These are phyloP conservation scores for Raffaelea arxii DNA, from an alignment of 2,329 filamentous ascomycete genomes.

Conservation along the genomic window DNA sequence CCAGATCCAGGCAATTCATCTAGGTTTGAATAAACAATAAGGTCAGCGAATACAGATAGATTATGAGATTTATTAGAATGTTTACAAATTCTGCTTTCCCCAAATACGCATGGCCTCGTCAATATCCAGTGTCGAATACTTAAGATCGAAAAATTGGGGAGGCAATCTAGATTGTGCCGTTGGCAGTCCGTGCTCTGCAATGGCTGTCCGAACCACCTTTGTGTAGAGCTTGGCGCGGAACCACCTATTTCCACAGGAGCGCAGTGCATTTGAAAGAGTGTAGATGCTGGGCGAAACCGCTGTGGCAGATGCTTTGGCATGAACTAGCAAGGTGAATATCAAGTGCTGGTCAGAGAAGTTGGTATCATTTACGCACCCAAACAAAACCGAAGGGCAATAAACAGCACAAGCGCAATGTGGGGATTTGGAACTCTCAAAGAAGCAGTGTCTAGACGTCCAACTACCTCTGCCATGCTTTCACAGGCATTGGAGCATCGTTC, in stretches of 20 bases:
- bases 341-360: background rate
- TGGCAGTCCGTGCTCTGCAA: background rate
- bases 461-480: background rate
- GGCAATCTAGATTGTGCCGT: background rate
- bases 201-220: background rate
- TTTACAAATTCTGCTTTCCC: no score
- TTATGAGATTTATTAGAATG: no score
- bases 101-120: no score
- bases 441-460: background rate
- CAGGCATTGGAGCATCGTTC: background rate
- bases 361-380: no score
- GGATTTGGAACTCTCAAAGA: background rate
- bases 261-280: background rate
- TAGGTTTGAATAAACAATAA: slow-evolving; percentile 16
- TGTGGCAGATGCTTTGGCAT: background rate
- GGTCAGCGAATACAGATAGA: no score
- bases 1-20: slow-evolving; percentile 35
- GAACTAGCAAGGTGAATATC: background rate
- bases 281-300: background rate
- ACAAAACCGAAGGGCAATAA: background rate
- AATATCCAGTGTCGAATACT: background rate
- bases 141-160: background rate
- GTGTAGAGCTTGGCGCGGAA: background rate
- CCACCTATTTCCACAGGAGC: background rate
- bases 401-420: background rate